Evolutionary conservation across 2,329 filamentous ascomycete species (phyloP).

Genomic region (Fusarium newnesense): DNA sequence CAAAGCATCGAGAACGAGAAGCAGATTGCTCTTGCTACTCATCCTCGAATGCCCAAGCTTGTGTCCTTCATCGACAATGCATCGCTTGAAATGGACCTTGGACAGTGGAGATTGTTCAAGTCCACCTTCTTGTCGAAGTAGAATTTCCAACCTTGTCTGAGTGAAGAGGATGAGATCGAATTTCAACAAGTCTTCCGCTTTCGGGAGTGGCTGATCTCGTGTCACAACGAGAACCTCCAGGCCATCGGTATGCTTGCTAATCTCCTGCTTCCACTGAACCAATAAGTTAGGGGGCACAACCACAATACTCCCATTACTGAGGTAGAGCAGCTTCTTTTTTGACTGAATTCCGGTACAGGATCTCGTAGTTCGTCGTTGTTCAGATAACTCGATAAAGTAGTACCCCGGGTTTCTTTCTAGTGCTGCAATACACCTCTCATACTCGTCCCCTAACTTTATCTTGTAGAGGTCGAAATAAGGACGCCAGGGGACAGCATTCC

Average conservation of each 20-base stretch:
- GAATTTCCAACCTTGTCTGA: slow-evolving; percentile 74
- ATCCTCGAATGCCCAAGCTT: slow-evolving; percentile 75
- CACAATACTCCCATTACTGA: slow-evolving; percentile 78
- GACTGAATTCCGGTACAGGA: slow-evolving; percentile 19
- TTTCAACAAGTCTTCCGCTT: slow-evolving; percentile 64
- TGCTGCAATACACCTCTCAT: slow-evolving; percentile 63
- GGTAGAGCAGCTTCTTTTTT: slow-evolving; percentile 62
- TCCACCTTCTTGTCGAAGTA: slow-evolving; percentile 52
- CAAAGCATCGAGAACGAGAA: slow-evolving; percentile 63
- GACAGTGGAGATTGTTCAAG: slow-evolving; percentile 69
- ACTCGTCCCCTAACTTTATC: slow-evolving; percentile 58
- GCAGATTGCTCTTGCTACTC: slow-evolving; percentile 65
- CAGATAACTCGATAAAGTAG: slow-evolving; percentile 65
- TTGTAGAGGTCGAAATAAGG: slow-evolving; percentile 66
- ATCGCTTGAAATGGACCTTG: slow-evolving; percentile 82
- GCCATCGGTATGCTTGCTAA: slow-evolving; percentile 77
- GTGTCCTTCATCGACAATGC: slow-evolving; percentile 94
- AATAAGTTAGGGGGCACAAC: slow-evolving; percentile 86
- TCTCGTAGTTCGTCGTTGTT: slow-evolving; percentile 45
- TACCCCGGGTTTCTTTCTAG: slow-evolving; percentile 67
- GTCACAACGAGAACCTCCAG: slow-evolving; percentile 74
- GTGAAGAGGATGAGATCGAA: slow-evolving; percentile 86
- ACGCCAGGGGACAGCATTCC: slow-evolving; percentile 76
- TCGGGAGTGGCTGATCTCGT: slow-evolving; percentile 65
- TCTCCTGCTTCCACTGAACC: slow-evolving; percentile 85